A percentile compares a stretch with the other conserved stretches of the same genome.
phyloP scores from a whole-genome alignment of 257 asterid genomes.

The Schizonepeta tenuifolia region DNA sequence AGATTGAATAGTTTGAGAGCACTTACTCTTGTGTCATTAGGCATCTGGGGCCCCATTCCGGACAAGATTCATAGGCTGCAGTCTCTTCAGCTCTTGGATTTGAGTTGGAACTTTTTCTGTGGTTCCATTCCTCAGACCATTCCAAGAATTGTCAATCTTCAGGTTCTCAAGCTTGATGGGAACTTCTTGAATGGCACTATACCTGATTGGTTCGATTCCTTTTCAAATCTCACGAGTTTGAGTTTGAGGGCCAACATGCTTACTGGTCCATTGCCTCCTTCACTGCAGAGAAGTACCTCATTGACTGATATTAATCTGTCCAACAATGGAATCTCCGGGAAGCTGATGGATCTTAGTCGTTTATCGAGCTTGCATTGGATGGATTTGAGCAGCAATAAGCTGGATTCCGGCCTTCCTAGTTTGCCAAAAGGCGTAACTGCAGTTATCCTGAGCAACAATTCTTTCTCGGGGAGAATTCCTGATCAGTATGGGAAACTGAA shows the following conservation, averaged over 20 bases:
- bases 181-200: constrained; percentile 61
- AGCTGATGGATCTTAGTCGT: constrained; percentile 48
- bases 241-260: constrained; percentile 56
- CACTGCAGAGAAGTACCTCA: constrained; percentile 36
- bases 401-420: constrained; percentile 48
- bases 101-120: constrained; percentile 63
- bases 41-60: constrained; percentile 72
- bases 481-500: constrained; percentile 42
- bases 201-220: constrained; percentile 50
- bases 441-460: constrained; percentile 51
- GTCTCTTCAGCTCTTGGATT: constrained; percentile 53
- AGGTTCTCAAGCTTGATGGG: constrained; percentile 55
- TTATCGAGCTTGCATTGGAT: constrained; percentile 46
- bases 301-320: constrained; percentile 53
- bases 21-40: constrained; percentile 58
- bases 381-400: constrained; percentile 58
- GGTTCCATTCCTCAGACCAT: constrained; percentile 56
- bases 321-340: constrained; percentile 50
- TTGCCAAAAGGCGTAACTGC: constrained; percentile 47
- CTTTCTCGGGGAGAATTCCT: constrained; percentile 59
- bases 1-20: constrained; percentile 56
- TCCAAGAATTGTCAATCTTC: constrained; percentile 53
- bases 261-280: constrained; percentile 49
- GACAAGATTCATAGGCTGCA: constrained; percentile 57
- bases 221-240: constrained; percentile 55